Percentiles rank a stretch among this genome's conserved stretches.
phyloP scores from a whole-genome alignment of 2,329 filamentous ascomycete species.

The Scopulariopsis brevicaulis region DNA sequence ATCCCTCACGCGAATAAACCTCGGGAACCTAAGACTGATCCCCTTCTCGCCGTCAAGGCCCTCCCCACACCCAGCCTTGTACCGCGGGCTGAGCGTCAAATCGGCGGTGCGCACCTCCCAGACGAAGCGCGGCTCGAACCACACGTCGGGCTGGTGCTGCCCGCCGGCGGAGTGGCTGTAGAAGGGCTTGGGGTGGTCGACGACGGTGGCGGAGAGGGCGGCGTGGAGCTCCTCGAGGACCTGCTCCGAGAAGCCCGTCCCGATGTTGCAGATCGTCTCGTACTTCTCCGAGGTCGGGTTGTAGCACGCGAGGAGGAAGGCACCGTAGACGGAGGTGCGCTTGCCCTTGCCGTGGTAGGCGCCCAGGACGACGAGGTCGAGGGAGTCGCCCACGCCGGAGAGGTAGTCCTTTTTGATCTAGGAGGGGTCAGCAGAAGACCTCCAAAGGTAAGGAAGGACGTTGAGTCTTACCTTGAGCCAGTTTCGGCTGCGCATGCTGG shows the following conservation, averaged over 20 bases:
- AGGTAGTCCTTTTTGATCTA: slow-evolving; percentile 98
- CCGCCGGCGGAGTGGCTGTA: slow-evolving; percentile 75
- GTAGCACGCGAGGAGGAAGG: slow-evolving; percentile 91
- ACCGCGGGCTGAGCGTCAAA: slow-evolving; percentile 81
- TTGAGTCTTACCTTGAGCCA: slow-evolving; percentile 74
- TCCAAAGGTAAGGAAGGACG: neutral
- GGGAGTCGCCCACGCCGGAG: slow-evolving; percentile 81
- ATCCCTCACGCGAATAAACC: slow-evolving; percentile 84
- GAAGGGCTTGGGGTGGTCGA: slow-evolving; percentile 87
- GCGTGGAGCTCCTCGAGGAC: slow-evolving; percentile 78
- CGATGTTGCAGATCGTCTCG: slow-evolving; percentile 97
- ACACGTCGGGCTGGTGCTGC: slow-evolving; percentile 95
- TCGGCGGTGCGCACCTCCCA: slow-evolving; percentile 99
- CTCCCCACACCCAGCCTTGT: slow-evolving; percentile 81
- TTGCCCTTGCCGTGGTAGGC: slow-evolving; percentile 94
- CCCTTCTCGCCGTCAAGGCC: slow-evolving; percentile 69
- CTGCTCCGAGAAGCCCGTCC: slow-evolving; percentile 93
- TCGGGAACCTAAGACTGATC: slow-evolving; percentile 80
- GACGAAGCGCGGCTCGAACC: slow-evolving; percentile 89
- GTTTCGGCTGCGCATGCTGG: slow-evolving; percentile 89
- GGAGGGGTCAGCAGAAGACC: slow-evolving; percentile 1
- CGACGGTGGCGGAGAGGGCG: slow-evolving; percentile 64
- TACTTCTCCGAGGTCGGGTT: slow-evolving; percentile 71
- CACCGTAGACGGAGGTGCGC: slow-evolving; percentile 88
- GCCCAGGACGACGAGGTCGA: slow-evolving; percentile 90